Conservation (phyloP, 768 basidiomycete genomes). For the Paxillus ammoniavirescens region DNA sequence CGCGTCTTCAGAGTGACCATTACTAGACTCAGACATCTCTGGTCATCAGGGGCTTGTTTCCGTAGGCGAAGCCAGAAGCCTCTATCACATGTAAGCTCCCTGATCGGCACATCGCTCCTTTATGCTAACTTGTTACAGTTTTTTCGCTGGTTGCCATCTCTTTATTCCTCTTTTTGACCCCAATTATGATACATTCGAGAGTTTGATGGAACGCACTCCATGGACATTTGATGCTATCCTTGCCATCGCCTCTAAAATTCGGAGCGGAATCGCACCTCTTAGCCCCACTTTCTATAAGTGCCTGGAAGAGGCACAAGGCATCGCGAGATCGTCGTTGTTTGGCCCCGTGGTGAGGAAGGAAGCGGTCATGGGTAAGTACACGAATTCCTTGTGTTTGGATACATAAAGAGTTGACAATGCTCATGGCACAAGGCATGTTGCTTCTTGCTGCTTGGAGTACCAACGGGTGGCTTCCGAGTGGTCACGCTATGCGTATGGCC, state of each 20-base stretch:
- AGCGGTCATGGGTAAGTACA: slow-evolving; percentile 77
- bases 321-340: slow-evolving; percentile 90
- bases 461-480: slow-evolving; percentile 92
- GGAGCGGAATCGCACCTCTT: slow-evolving; percentile 85
- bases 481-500: slow-evolving; percentile 96
- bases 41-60: slow-evolving; percentile 70
- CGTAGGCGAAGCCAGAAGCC: slow-evolving; percentile 83
- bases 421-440: slow-evolving; percentile 65
- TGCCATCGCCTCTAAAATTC: slow-evolving; percentile 88
- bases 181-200: slow-evolving; percentile 89
- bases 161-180: slow-evolving; percentile 97
- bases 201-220: slow-evolving; percentile 86
- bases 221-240: slow-evolving; percentile 96
- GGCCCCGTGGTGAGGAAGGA: slow-evolving; percentile 94
- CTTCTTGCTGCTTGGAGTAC: slow-evolving; percentile 92
- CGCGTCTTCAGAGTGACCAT: not conserved
- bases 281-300: slow-evolving; percentile 86
- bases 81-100: slow-evolving; percentile 79
- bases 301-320: slow-evolving; percentile 93
- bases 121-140: slow-evolving; percentile 45
- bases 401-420: slow-evolving; percentile 1
- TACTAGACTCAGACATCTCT: not conserved
- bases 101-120: slow-evolving; percentile 5
- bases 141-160: slow-evolving; percentile 94
- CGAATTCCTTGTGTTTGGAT: slow-evolving; percentile 7